phyloP scores from a whole-genome alignment of 2,329 filamentous ascomycete genomes.

The Colletotrichum brevisporum region DNA sequence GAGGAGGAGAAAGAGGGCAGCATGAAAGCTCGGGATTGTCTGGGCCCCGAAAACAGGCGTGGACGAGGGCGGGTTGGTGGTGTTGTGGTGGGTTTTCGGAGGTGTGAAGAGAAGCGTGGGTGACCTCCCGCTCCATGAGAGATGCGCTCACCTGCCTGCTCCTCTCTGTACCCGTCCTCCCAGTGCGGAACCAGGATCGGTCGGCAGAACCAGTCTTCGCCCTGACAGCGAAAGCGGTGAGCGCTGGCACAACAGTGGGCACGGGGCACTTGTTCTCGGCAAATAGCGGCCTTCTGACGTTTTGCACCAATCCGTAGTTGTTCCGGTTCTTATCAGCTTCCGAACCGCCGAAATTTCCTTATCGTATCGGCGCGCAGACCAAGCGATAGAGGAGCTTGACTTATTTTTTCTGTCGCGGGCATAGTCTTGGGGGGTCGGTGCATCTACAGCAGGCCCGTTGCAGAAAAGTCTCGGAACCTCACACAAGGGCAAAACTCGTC shows the following conservation, averaged over 20 bases:
- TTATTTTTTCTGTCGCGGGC: constrained; percentile 25
- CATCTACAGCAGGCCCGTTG: constrained; percentile 32
- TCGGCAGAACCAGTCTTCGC: constrained; percentile 42
- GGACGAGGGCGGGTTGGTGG: constrained; percentile 32
- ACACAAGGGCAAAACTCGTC: constrained; percentile 2
- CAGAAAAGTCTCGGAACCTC: constrained; percentile 19
- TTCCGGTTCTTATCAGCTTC: constrained; percentile 38
- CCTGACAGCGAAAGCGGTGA: constrained; percentile 41
- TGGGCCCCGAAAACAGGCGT: constrained; percentile 25
- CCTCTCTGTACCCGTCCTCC: constrained; percentile 40
- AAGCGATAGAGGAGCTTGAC: constrained; percentile 29
- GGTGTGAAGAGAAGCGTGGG: constrained; percentile 40
- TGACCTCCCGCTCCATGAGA: constrained; percentile 41
- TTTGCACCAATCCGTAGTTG: constrained; percentile 37
- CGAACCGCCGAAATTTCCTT: constrained; percentile 30
- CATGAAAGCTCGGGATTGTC: constrained; percentile 35
- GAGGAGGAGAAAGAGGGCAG: constrained; percentile 27
- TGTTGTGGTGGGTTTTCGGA: constrained; percentile 42
- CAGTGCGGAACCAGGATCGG: constrained; percentile 41
- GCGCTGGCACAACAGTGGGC: constrained; percentile 38
- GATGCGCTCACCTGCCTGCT: constrained; percentile 42
- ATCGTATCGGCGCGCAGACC: constrained; percentile 19
- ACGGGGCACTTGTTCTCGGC: constrained; percentile 37
- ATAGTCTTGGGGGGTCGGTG: constrained; percentile 21
- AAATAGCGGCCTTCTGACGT: constrained; percentile 37